Percentiles rank a stretch among this genome's conserved stretches.
Conservation (phyloP, 139 green algal genomes). For the Pseudopediastrum boryanum region DNA sequence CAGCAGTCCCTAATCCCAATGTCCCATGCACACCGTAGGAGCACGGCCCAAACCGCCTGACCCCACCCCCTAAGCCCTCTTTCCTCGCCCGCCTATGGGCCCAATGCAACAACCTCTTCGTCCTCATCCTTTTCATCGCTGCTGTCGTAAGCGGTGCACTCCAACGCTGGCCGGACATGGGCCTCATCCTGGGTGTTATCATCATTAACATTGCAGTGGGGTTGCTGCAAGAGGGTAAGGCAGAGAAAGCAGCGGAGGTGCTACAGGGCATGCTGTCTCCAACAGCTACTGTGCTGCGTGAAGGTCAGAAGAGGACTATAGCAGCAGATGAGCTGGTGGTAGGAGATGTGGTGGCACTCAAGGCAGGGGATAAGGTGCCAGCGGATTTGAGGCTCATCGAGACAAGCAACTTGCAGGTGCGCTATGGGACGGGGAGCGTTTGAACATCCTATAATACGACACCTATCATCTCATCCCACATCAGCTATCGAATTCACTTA, state of each 20-base stretch:
- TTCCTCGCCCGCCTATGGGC: constrained; percentile 37
- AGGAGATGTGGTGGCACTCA: constrained; percentile 73
- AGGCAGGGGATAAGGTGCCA: constrained; percentile 71
- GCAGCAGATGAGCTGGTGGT: constrained; percentile 64
- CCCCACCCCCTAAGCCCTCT: constrained; percentile 34
- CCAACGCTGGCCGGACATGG: constrained; percentile 33
- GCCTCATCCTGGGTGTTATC: constrained; percentile 35
- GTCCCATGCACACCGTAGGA: too few relatives aligned
- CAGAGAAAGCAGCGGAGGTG: constrained; percentile 46
- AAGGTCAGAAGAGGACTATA: constrained; percentile 25
- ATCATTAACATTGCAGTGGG: constrained; percentile 46
- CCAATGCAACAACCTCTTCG: constrained; percentile 44
- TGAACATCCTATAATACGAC: neutral
- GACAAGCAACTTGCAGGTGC: constrained; percentile 60
- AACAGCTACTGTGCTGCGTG: constrained; percentile 40
- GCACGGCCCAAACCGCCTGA: constrained; percentile 37
- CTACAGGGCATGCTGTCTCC: constrained; percentile 50
- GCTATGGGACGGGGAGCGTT: neutral
- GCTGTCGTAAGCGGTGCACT: constrained; percentile 29
- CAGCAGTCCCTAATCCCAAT: too few relatives aligned
- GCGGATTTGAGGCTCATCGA: constrained; percentile 71
- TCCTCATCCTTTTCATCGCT: constrained; percentile 31
- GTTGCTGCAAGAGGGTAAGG: constrained; percentile 46
- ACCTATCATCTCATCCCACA: too few relatives aligned
- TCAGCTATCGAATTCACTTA: too few relatives aligned